Conservation (phyloP, 345 rosid species). For the Gossypium bickii region DNA sequence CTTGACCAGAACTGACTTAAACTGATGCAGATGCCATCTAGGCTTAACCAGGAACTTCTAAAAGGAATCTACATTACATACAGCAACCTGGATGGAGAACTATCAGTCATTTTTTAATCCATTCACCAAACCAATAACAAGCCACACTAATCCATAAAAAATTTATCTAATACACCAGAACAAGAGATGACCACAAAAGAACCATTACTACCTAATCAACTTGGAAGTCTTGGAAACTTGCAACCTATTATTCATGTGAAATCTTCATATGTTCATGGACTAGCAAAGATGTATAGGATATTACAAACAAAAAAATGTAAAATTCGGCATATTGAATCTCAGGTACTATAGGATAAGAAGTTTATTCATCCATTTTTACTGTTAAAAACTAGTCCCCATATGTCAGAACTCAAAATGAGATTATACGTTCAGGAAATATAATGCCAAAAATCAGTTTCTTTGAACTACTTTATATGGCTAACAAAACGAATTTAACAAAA, state of each 20-base stretch:
- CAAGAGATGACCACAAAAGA: not conserved
- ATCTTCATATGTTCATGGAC: not conserved
- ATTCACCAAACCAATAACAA: not conserved
- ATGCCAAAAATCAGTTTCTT: not conserved
- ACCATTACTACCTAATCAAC: not conserved
- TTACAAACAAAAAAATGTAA: not conserved
- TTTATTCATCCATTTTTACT: not conserved
- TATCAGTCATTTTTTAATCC: no score
- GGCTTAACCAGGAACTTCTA: no score
- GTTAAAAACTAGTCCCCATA: no score
- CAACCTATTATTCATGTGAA: not conserved
- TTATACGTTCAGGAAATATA: not conserved
- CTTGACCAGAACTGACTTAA: no score
- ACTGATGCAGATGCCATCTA: no score
- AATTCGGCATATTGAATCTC: not conserved
- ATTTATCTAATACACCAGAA: not conserved
- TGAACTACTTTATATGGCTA: not conserved
- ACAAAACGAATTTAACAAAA: not conserved
- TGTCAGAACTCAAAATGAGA: no score
- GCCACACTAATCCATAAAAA: not conserved
- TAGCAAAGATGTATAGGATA: not conserved
- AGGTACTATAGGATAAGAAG: no score
- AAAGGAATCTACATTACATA: not conserved
- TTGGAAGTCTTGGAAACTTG: not conserved
- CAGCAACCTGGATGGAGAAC: not conserved